Conservation (phyloP, 2,329 filamentous ascomycete genomes). For the Epichloe sp. region DNA sequence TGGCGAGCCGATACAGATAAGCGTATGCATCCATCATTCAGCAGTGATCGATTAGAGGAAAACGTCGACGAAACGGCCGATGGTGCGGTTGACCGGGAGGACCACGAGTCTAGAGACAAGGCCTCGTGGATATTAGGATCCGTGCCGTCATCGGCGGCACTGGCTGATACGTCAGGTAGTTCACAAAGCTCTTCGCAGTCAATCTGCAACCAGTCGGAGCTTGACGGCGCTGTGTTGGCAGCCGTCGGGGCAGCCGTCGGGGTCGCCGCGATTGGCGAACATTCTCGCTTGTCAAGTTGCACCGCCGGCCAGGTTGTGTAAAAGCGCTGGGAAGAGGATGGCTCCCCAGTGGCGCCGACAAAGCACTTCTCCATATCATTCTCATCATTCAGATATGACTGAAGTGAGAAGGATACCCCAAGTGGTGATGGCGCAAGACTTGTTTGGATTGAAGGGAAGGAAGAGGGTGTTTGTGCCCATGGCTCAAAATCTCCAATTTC, state of each 20-base stretch:
- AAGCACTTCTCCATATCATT: slow-evolving; percentile 1
- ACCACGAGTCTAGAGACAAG: neutral
- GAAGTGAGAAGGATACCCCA: neutral
- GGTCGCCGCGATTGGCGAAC: neutral
- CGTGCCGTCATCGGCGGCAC: neutral
- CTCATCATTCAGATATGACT: slow-evolving; percentile 2
- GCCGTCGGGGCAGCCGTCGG: neutral
- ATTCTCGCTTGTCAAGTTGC: neutral
- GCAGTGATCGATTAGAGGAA: neutral
- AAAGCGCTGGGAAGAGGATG: neutral
- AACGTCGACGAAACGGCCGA: neutral
- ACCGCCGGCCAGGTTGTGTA: neutral
- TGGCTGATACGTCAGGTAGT: neutral
- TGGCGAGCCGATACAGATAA: neutral
- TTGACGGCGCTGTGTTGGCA: neutral
- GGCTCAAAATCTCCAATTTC: neutral
- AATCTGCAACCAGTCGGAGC: neutral
- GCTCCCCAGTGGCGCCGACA: neutral
- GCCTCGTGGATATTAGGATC: neutral
- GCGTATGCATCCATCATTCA: neutral
- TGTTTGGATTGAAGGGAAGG: neutral
- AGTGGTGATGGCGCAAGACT: neutral
- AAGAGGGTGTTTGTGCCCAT: neutral
- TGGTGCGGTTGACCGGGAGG: neutral
- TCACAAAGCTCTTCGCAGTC: neutral